Evolutionary conservation across 2,329 filamentous ascomycete genomes (phyloP), one percentile per base, ranked within the genome.

Genomic region (Alternaria postmessia): DNA sequence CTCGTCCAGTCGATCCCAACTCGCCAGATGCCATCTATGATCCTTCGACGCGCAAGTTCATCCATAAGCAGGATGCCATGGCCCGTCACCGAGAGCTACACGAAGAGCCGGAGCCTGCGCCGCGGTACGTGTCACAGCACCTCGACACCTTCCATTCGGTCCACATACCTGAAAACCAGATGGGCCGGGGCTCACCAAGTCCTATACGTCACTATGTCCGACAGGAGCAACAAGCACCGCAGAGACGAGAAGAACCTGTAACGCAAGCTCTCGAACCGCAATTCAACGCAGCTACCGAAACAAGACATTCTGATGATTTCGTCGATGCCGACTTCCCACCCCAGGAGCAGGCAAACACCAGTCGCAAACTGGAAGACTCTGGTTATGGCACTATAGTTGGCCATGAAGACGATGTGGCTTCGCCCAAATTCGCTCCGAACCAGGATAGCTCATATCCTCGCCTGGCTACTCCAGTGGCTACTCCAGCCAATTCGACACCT

Each of bases 241-340:
- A 63, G 28, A 61, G 39, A 30, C 59, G 54, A 43, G 60, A 66
- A 20, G 65, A 70, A 11, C 49, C 59, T 28, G 61, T 57, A 11
- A 46, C 58, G 8, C 58, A 46, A 16, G 41, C 56, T 6, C 48
- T 57, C 4, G 49, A 65, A 12, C 52, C 48, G 9, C 42, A 36
- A 12, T 58, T 41, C 38, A 38, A 42, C 53, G 5, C 32, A 65
- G 16, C 61, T 66, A 53, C 67, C 61, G 36, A 61, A 61, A 34
- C 55, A 41, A 18, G 36, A 34, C 41, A 57, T 28, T 67, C 74
- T 14, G 85, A 88, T 60, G 80, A 83, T 51, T 72, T 79, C 38
- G 81, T 82, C 54, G 77, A 75, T 22, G 81, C 83, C 48, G 79
- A 82, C 14, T 43, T 60, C 26, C 54, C 67, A 48, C 65, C 69